Percentiles rank a stretch among this genome's conserved stretches.
phyloP scores from a whole-genome alignment of 768 basidiomycete species.

The Dioszegia aurantiaca region DNA sequence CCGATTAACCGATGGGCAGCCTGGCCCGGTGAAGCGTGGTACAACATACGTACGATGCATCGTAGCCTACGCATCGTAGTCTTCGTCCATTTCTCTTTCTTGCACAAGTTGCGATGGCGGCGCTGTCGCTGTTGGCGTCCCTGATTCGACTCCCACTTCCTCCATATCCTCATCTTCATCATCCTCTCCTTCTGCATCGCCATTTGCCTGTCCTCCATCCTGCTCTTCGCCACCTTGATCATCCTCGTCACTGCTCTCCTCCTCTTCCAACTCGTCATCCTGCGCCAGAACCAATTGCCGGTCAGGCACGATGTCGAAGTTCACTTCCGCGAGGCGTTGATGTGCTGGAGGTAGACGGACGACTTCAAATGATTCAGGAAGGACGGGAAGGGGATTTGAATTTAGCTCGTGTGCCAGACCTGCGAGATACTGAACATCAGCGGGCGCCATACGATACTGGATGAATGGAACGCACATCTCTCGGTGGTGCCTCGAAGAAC shows the following conservation, averaged over 20 bases:
- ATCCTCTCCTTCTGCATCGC: constrained; percentile 25
- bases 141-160: constrained; percentile 31
- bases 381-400: constrained; percentile 52
- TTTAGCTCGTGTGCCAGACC: constrained; percentile 54
- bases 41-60: constrained; percentile 6
- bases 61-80: constrained; percentile 38
- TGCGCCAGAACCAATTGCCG: constrained; percentile 19
- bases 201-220: constrained; percentile 8
- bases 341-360: constrained; percentile 53
- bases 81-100: constrained; percentile 47
- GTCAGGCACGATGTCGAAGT: constrained; percentile 53
- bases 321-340: constrained; percentile 53
- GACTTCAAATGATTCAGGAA: constrained; percentile 54
- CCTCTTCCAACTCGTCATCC: constrained; percentile 24
- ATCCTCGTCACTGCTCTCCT: constrained; percentile 21
- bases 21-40: not conserved
- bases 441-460: not conserved
- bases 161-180: constrained; percentile 46
- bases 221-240: constrained; percentile 17
- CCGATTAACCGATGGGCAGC: too few species aligned
- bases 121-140: not conserved
- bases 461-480: constrained; percentile 50
- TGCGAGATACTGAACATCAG: constrained; percentile 51
- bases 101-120: constrained; percentile 4
- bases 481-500: constrained; percentile 52